Base-by-base conservation (phyloP, 805 yeast genomes). In the Schizosaccharomyces cryophilus region DNA sequence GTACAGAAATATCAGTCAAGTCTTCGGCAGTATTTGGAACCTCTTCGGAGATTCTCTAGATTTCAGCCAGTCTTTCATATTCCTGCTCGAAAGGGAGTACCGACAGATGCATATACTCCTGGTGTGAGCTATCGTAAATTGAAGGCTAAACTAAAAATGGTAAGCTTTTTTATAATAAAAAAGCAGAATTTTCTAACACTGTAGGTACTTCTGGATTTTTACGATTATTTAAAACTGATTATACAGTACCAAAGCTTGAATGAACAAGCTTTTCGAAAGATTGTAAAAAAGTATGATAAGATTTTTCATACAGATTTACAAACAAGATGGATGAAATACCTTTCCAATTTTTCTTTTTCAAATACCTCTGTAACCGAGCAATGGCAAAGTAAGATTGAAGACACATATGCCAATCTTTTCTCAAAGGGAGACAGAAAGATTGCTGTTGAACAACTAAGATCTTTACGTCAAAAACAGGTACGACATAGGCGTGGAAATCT, bases 251-350 rank as follows among this genome's bases (percentile, higher is more conserved):
- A 86, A 65, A 74, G 82, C 59, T 71, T 89, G 66, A 93, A 93
- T 71, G 76, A 88, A 38, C 88, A 95, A 0, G 98, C 94, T 0
- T 81, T 89, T 67, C 78, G 95, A 61, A 93, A 93, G 67, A 82
- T 93, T 67, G 76, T 87, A 62, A 93, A 93, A 68, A 93, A 93
- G 70, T 89, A 80, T 69, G 98, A 93, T 71, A 93, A 93, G 67
- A 76, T 83, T 19, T 51, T 51, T 24, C 35, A 51, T 13, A 51
- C 56, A 29, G 3, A 24, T 21, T 29, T 51, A 3, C 56, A 51
- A 29, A 29, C 19, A 21, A 17, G 21, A 19, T 45, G 51, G 51
- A 24, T 45, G 21, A 24, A 45, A 5, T 45, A 45, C 13, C 21
- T 45, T 9, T 19, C 26, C 24, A 45, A 24, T 19, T 45, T 19